Percentiles rank a stretch among this genome's conserved stretches.
Conservation (phyloP, 208 protist genomes). For the Vickermania ingenoplastis region DNA sequence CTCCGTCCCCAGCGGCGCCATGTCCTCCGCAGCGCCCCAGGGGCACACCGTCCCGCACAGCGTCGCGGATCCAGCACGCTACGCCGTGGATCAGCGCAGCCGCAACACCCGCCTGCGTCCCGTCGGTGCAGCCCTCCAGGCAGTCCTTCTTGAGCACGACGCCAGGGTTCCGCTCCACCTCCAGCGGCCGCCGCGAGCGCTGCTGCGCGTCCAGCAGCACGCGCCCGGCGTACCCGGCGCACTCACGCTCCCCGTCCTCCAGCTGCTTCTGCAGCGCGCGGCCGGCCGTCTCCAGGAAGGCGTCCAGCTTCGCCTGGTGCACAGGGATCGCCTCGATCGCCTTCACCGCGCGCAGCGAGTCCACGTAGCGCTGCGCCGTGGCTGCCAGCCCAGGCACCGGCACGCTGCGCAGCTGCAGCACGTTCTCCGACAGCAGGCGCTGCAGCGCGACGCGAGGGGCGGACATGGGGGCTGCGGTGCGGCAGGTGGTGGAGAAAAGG, state of each 20-base stretch:
- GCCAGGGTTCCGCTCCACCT: slow-evolving; percentile 61
- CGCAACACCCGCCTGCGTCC: slow-evolving; percentile 54
- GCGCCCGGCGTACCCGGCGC: slow-evolving; percentile 76
- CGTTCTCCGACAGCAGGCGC: slow-evolving; percentile 53
- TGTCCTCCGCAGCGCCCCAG: slow-evolving; percentile 24
- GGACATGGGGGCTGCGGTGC: background rate
- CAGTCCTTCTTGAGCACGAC: slow-evolving; percentile 46
- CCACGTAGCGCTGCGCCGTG: slow-evolving; percentile 53
- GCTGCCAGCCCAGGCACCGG: slow-evolving; percentile 52
- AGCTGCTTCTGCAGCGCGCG: slow-evolving; percentile 50
- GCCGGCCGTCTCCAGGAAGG: slow-evolving; percentile 46
- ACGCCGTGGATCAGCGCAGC: slow-evolving; percentile 57
- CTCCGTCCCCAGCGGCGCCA: slow-evolving; percentile 57
- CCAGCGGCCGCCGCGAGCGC: slow-evolving; percentile 42
- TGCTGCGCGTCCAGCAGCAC: slow-evolving; percentile 36
- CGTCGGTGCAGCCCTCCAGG: slow-evolving; percentile 15
- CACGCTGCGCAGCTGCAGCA: slow-evolving; percentile 64
- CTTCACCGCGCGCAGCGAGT: slow-evolving; percentile 48
- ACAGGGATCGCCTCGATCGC: slow-evolving; percentile 28
- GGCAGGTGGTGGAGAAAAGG: background rate
- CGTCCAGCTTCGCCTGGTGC: slow-evolving; percentile 58
- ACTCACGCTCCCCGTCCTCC: slow-evolving; percentile 43
- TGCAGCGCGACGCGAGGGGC: slow-evolving; percentile 34
- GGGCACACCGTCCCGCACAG: slow-evolving; percentile 25
- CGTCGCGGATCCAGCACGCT: slow-evolving; percentile 34